phyloP scores from a whole-genome alignment of 2,329 filamentous ascomycete species.

The Pseudocercospora fuligena region DNA sequence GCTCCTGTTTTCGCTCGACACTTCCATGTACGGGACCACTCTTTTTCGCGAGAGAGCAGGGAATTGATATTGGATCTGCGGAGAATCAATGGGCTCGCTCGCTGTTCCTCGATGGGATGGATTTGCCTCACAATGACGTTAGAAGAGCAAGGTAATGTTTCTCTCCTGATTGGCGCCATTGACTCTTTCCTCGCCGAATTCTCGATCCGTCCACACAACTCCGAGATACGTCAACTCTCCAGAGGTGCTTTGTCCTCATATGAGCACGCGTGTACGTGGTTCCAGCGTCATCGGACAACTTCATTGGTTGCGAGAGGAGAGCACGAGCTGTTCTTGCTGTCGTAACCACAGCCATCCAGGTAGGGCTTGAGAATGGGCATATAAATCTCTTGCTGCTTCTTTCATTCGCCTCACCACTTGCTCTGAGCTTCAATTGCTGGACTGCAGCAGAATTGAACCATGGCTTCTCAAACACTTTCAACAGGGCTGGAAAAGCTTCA shows the following conservation, averaged over 20 bases:
- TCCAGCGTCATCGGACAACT: not conserved
- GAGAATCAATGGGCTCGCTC: not conserved
- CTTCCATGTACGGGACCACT: not conserved
- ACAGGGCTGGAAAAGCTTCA: slow-evolving; percentile 37
- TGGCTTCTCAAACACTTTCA: slow-evolving; percentile 31
- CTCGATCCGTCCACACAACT: not conserved
- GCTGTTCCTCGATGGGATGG: not conserved
- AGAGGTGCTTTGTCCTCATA: not conserved
- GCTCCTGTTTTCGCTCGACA: not conserved
- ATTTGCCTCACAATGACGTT: not conserved
- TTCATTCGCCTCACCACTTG: not conserved
- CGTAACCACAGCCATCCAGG: not conserved
- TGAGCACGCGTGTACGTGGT: not conserved
- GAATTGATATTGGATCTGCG: not conserved
- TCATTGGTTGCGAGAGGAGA: not conserved
- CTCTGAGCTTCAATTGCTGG: not conserved
- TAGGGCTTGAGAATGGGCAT: not conserved
- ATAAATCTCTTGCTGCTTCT: not conserved
- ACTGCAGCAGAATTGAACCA: slow-evolving; percentile 7
- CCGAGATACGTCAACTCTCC: not conserved
- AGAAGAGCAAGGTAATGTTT: not conserved
- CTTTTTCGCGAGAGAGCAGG: not conserved
- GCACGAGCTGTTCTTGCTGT: not conserved
- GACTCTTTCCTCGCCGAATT: not conserved
- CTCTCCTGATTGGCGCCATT: not conserved